Conservation (phyloP, 2,329 filamentous ascomycete species). For the Lachnellula arida region DNA sequence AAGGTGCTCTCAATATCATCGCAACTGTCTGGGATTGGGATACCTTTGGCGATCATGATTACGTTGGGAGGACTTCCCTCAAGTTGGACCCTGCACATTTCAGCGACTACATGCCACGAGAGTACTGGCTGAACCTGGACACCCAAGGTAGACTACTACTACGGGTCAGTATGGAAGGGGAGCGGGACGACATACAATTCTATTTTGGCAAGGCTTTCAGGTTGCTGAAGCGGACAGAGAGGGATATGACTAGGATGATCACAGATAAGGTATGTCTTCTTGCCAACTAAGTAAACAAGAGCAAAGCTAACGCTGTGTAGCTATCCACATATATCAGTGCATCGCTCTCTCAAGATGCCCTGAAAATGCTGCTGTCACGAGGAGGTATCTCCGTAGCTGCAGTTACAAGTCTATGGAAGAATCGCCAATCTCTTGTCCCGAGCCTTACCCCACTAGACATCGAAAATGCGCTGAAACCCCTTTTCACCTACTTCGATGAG, state of each 20-base stretch:
- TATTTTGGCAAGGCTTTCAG: conserved; percentile 97
- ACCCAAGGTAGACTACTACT: conserved; percentile 87
- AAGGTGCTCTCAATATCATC: conserved; percentile 87
- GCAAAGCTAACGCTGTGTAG: conserved; percentile 39
- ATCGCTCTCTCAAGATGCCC: conserved; percentile 76
- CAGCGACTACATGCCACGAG: conserved; percentile 87
- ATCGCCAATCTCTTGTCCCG: conserved; percentile 50
- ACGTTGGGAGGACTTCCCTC: conserved; percentile 91
- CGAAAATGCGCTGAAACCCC: conserved; percentile 72
- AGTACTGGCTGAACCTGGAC: conserved; percentile 97
- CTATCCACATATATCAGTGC: conserved; percentile 90
- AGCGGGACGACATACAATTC: conserved; percentile 97
- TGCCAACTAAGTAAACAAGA: conserved; percentile 4
- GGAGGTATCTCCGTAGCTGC: conserved; percentile 64
- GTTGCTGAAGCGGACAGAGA: conserved; percentile 88
- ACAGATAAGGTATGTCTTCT: conserved; percentile 75
- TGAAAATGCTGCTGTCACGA: conserved; percentile 68
- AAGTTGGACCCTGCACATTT: conserved; percentile 99
- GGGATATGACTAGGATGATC: conserved; percentile 97
- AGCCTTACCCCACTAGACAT: conserved; percentile 67
- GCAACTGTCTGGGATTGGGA: conserved; percentile 99
- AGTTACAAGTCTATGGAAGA: conserved; percentile 66
- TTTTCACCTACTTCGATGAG: conserved; percentile 94
- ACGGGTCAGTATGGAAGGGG: conserved; percentile 96
- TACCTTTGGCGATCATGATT: conserved; percentile 94